Base-by-base conservation (phyloP, 305 asterid genomes). In the Rubia peregrina region DNA sequence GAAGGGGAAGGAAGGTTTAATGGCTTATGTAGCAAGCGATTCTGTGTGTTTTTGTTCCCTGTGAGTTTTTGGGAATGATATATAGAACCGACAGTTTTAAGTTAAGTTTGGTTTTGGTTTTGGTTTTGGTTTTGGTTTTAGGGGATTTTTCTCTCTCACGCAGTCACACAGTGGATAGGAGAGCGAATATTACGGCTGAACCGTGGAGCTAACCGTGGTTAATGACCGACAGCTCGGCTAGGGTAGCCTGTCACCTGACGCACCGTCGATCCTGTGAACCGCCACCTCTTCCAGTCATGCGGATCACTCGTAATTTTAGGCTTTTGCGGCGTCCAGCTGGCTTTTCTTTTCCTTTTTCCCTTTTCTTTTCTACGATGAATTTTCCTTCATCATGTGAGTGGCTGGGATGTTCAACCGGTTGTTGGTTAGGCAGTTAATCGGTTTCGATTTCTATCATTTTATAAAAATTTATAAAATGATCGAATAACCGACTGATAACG, bases 21-120 rank as follows among this genome's bases (percentile, higher is more conserved):
- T 86, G 91, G 86, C 91, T 88, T 88, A 57, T 80, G 74, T 78
- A 77, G 86, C 77, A 88, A 88, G 89, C 89, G 90, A 85, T 85
- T 84, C 90, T 83, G 66, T 56, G 67, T 26, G 14, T 42, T 19
- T 7, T 24, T 19, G 43, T 14, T 7, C 44, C 19, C 53, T 48
- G 40, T 16, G 61, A 46, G 51, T 13, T 14, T 64, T 11, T 38
- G 43, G 38, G 24, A 64, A 19, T 60, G 56, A 75, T 36, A 12
- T 65, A 70, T 42, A 36, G 61, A 71, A 68, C 77, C 77, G 77
- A 74, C 77, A 68, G 64, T 44, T 73, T 67, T 13, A 26, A 30
- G 61, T 12, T 38, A 56, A 36, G 10, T 68, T 49, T 51, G 3
- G 5, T 49, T 30, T 51, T 51, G 9, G 16, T 26, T n/a, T n/a